Base-by-base conservation (phyloP, 495 filamentous ascomycete genomes). In the Podospora pseudocomata region DNA sequence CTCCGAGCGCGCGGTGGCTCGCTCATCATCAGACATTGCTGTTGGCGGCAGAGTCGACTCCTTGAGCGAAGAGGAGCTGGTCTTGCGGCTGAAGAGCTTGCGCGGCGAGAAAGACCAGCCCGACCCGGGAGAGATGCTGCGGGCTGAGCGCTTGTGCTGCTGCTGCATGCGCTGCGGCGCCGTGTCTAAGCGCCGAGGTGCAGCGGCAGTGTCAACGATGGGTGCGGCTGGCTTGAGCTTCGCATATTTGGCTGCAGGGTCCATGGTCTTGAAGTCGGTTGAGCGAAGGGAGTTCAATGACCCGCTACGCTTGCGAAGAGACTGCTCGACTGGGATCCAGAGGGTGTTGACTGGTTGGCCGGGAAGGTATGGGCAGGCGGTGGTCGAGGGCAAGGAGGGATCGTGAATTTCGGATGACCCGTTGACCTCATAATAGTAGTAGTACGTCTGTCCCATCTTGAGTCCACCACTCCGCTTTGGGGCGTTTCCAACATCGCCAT, bases 391-490 rank as follows among this genome's bases (percentile, higher is more conserved):
- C 72, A 90, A 81, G 13, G 84, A 78, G 26, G 88, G 79, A 78
- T 94, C 91, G 78, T 91, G 87, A 67, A 84, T 84, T 77, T 96
- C 92, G 58, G 87, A 79, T 55, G 90, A 86, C 64, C 89, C 87
- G 77, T 96, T 88, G 54, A 96, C 73, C 72, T 91, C 84, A 75
- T 96, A 97, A 91, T 93, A 96, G 81, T 96, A 97, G 86, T 93
- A 96, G 79, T 97, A 97, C 9, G 88, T 93, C n/a, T 88, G 88
- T 30, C 93, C 93, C 91, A 95, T 95, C 77, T 91, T 95, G 66
- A 97, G 83, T 26, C 90, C 93, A 32, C 93, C 93, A 39, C 85
- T 84, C 65, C 93, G 86, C 73, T 87, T 87, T 56, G 83, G 78
- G 15, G 78, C 79, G 58, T 81, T 79, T 57, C 82, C 77, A 16